These are phyloP conservation scores for Cucumis melo DNA, from an alignment of 306 rosid species.

Conservation along the genomic window DNA sequence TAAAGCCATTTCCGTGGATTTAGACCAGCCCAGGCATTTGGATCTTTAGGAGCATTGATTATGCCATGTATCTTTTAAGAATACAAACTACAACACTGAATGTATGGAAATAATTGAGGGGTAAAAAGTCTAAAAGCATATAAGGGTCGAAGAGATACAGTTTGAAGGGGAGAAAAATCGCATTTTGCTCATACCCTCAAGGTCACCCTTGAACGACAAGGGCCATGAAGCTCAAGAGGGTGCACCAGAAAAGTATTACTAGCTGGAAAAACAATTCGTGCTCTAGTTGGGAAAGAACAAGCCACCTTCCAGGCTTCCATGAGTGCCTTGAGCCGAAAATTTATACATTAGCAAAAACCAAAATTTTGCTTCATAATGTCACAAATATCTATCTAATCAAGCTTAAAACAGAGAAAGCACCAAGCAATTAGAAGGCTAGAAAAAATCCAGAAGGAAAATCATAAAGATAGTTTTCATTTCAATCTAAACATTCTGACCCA, in stretches of 20 bases:
- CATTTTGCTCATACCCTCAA: constrained; percentile 32
- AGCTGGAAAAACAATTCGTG: constrained; percentile 31
- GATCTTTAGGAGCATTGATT: constrained; percentile 62
- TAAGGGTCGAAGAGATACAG: neutral
- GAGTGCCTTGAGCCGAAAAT: constrained; percentile 40
- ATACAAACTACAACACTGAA: constrained; percentile 3
- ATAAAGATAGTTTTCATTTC: neutral
- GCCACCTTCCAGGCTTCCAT: constrained; percentile 50
- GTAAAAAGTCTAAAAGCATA: constrained; percentile 1
- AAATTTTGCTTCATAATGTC: neutral
- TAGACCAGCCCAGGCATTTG: constrained; percentile 47
- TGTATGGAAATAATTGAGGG: constrained; percentile 2
- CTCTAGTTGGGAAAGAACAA: constrained; percentile 34
- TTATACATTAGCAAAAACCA: neutral
- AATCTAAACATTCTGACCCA: neutral
- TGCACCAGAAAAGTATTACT: constrained; percentile 39
- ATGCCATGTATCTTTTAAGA: constrained; percentile 47
- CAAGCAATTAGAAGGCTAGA: neutral
- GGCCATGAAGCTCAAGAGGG: constrained; percentile 62
- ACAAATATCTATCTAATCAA: neutral
- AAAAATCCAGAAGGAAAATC: neutral
- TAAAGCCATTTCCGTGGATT: constrained; percentile 62
- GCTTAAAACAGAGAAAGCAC: neutral
- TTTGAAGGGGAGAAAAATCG: neutral
- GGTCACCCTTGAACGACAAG: constrained; percentile 62